Evolutionary conservation across 768 basidiomycete species (phyloP), one percentile per base, ranked within the genome.

Genomic region (Dictyophora rubrovolvata): DNA sequence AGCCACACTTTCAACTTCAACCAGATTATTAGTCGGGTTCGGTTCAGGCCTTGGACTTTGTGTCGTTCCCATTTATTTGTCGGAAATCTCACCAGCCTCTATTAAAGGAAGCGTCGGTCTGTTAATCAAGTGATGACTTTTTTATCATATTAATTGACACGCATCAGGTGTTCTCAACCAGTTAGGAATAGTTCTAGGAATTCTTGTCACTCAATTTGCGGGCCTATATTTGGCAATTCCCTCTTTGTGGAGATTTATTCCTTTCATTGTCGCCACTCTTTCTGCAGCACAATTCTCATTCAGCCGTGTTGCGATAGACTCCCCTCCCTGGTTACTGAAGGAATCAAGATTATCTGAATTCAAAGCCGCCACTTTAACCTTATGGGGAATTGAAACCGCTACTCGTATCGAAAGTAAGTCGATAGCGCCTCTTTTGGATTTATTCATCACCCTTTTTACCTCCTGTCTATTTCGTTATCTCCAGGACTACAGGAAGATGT

Each of bases 61-160:
- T 63, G 81, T 90, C n/a, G 81, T 82, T 3, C 93, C 93, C 10
- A 78, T 93, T 36, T 93, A 83, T 70, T 75, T 95, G n/a, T 77
- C 87, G 5, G 90, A 93, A 69, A 85, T 95, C 12, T 83, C 91
- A 0, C 93, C 93, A 0, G 71, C 81, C 1, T 77, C 79, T 50
- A 86, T 92, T 59, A 85, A 81, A 63, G 88, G 87, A 18, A 85
- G 75, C 57, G 74, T 93, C 62, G 90, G 89, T 83, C 61, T 22
- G 78, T 28, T 28, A 28, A 2, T 28, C 7, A 28, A 28, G 7
- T 28, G 28, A 28, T 68, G 5, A 34, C 14, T 12, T 14, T 7
- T 48, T 22, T 11, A 17, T 46, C 47, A 21, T 23, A 11, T 20
- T 36, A 28, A 53, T 7, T 12, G 54, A 21, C 16, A 23, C n/a